Conservation (phyloP, 257 asterid species). For the Plectranthus barbatus region DNA sequence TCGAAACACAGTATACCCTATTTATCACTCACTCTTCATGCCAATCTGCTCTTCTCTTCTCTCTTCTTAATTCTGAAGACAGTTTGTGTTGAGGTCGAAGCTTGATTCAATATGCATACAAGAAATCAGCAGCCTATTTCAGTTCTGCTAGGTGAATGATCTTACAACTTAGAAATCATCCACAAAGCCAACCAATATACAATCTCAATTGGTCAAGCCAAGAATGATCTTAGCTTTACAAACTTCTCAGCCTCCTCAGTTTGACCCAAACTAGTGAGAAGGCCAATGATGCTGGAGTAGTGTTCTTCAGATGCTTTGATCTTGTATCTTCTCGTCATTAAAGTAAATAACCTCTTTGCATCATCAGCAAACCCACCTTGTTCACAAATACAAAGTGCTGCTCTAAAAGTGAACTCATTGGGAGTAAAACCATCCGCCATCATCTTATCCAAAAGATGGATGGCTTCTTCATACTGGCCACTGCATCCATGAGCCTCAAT, state of each 20-base stretch:
- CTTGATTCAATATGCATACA: no score
- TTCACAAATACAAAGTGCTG: slow-evolving; percentile 46
- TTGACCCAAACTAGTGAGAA: slow-evolving; percentile 48
- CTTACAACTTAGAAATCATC: no score
- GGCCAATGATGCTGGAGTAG: slow-evolving; percentile 44
- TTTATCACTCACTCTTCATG: no score
- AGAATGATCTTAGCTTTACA: slow-evolving; percentile 36
- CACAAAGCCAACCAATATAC: no score
- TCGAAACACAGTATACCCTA: no score
- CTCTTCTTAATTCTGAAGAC: no score
- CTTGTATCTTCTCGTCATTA: slow-evolving; percentile 49
- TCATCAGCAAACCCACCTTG: slow-evolving; percentile 72
- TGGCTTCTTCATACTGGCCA: slow-evolving; percentile 43
- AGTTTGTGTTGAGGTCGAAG: no score
- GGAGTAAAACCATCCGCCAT: slow-evolving; percentile 58
- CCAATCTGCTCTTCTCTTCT: no score
- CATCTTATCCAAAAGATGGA: slow-evolving; percentile 54
- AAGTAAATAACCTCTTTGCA: slow-evolving; percentile 40
- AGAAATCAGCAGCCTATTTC: no score
- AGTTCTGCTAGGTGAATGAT: no score
- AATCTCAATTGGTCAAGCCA: not conserved
- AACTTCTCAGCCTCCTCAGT: slow-evolving; percentile 58
- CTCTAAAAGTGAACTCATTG: slow-evolving; percentile 60
- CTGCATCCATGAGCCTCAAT: slow-evolving; percentile 59
- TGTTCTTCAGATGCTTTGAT: slow-evolving; percentile 63